phyloP scores from a whole-genome alignment of 2,329 filamentous ascomycete species.

The Dactylonectria estremocensis region DNA sequence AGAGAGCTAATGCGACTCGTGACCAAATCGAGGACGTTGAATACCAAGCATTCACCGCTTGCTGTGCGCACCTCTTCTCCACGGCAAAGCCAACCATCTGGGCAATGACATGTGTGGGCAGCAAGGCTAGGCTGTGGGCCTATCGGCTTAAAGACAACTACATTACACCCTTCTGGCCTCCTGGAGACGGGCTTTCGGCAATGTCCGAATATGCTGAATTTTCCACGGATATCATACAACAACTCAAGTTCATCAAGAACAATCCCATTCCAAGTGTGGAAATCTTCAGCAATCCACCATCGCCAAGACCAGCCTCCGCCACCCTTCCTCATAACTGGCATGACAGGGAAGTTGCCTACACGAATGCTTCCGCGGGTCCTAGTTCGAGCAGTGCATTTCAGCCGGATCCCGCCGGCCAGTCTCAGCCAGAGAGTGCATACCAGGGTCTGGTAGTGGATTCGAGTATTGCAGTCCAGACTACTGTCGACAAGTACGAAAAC shows the following conservation, averaged over 20 bases:
- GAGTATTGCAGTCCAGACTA: background rate
- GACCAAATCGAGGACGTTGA: constrained; percentile 11
- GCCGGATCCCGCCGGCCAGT: background rate
- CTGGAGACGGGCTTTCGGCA: background rate
- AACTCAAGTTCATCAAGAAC: constrained; percentile 3
- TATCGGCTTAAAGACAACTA: constrained; percentile 1
- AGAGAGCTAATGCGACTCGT: background rate
- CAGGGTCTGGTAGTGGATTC: constrained; percentile 8
- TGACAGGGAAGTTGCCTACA: constrained; percentile 1
- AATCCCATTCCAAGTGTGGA: background rate
- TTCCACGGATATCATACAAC: background rate
- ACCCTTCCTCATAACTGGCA: background rate
- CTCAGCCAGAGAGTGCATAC: constrained; percentile 8
- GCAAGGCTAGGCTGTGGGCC: constrained; percentile 5
- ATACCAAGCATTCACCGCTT: constrained; percentile 23
- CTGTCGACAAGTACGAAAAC: no score
- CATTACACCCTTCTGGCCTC: background rate
- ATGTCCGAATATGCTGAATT: background rate
- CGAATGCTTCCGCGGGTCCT: background rate
- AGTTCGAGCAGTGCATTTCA: constrained; percentile 1
- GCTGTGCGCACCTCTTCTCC: constrained; percentile 9
- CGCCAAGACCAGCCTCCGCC: background rate
- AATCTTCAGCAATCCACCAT: background rate
- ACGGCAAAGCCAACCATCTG: constrained; percentile 3
- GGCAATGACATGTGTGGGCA: constrained; percentile 15